phyloP scores from a whole-genome alignment of 2,329 filamentous ascomycete species.

The Talaromyces pinophilus region DNA sequence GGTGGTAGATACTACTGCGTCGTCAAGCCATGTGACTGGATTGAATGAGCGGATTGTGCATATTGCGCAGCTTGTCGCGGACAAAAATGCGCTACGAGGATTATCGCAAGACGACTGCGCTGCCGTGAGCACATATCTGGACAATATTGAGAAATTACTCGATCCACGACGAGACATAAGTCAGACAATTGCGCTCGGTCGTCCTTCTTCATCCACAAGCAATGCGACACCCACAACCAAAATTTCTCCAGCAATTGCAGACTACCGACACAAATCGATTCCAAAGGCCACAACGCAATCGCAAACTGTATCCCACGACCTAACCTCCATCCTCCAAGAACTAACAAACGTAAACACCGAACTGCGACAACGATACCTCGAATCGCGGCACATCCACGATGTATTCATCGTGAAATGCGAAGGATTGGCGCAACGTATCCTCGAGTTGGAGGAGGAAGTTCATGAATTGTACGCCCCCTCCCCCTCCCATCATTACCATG shows the following conservation, averaged over 20 bases:
- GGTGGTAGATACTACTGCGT: neutral
- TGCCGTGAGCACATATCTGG: constrained; percentile 38
- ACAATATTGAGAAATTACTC: constrained; percentile 25
- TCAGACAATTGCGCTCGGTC: constrained; percentile 27
- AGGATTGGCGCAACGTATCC: constrained; percentile 59
- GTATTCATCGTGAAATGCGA: constrained; percentile 62
- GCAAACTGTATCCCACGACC: constrained; percentile 22
- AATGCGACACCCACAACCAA: constrained; percentile 23
- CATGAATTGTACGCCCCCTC: constrained; percentile 55
- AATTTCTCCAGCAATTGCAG: neutral
- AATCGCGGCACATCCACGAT: constrained; percentile 60
- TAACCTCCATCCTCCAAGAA: constrained; percentile 31
- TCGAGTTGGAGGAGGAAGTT: constrained; percentile 61
- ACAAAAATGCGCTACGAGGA: constrained; percentile 14
- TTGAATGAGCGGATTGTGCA: constrained; percentile 10
- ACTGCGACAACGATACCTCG: constrained; percentile 32
- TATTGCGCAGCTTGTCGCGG: constrained; percentile 18
- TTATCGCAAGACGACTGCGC: constrained; percentile 29
- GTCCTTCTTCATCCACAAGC: constrained; percentile 22
- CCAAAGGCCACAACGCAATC: neutral
- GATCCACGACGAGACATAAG: constrained; percentile 31
- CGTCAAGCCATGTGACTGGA: neutral
- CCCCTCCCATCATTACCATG: neutral
- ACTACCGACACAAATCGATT: neutral
- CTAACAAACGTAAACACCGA: constrained; percentile 31